phyloP scores from a whole-genome alignment of 2,329 filamentous ascomycete genomes.

The Colletotrichum spinosum region DNA sequence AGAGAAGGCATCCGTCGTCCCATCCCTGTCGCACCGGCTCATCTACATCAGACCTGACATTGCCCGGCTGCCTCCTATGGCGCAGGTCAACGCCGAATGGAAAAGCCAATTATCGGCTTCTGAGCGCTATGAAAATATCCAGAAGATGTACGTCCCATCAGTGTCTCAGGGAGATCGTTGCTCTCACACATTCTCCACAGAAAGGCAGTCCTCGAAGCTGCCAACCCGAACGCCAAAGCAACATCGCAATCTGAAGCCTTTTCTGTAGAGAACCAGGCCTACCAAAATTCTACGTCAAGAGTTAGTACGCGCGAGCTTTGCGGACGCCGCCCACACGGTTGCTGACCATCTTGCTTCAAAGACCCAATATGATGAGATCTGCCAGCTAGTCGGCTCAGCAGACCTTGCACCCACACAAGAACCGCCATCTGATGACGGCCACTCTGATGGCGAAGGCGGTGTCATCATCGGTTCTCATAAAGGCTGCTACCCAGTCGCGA shows the following conservation, averaged over 20 bases:
- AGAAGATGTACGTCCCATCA: constrained; percentile 66
- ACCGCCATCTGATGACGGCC: constrained; percentile 9
- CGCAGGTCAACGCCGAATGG: constrained; percentile 55
- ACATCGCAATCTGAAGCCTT: constrained; percentile 38
- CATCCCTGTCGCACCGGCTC: constrained; percentile 1
- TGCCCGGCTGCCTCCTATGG: constrained; percentile 13
- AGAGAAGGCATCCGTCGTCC: background rate
- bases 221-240: constrained; percentile 14
- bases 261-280: constrained; percentile 37
- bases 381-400: constrained; percentile 45
- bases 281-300: constrained; percentile 31
- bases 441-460: constrained; percentile 44
- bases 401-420: constrained; percentile 13
- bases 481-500: constrained; percentile 66
- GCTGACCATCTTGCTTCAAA: background rate
- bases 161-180: background rate
- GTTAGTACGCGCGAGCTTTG: constrained; percentile 5
- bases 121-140: constrained; percentile 72
- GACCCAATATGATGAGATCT: constrained; percentile 54
- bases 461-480: constrained; percentile 65
- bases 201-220: constrained; percentile 32
- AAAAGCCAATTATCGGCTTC: constrained; percentile 64
- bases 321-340: too few species aligned
- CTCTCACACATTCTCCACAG: constrained; percentile 5
- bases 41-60: background rate